Base-by-base conservation (phyloP, 1,284 basidiomycete species). In the Apiotrichum gracile region DNA sequence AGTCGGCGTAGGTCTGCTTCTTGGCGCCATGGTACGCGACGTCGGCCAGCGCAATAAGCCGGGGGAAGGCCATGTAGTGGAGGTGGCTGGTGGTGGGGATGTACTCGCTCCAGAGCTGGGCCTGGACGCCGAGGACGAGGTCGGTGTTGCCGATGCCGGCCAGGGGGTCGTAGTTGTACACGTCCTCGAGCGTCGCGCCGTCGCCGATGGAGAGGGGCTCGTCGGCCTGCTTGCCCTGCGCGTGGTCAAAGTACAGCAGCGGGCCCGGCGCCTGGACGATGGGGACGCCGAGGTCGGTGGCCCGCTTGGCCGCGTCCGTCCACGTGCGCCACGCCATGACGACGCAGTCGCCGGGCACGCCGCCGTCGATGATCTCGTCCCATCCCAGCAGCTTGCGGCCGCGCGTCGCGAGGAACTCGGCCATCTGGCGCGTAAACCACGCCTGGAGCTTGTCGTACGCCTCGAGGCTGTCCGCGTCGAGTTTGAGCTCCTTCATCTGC, bases 311-410 rank as follows among this genome's bases (percentile, higher is more conserved):
- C 1, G 55, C 52, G 13, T 35, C 26, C 9, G 47, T 48, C 55
- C 55, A 57, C 21, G 27, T 35, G 14, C 58, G 54, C 58, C 58
- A 60, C 8, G 52, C 52, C 51, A 60, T 49, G 35, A 57, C 55
- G 14, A 54, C 42, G 21, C 43, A 45, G 37, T 52, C 49, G 22
- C 34, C 45, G 25, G 52, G 56, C 17, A 43, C 45, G 27, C 58
- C 58, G 38, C 55, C 58, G 52, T 60, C 58, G 38, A 60, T 40
- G 25, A 60, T 54, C 52, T 60, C 58, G 55, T 60, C 58, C 58
- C 58, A 60, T 3, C 58, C 58, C 5, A 57, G n/a, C 0, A 60
- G 51, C 49, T 48, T 51, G 27, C 55, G 46, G 3, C 58, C 58
- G 2, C 44, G 44, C 6, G 41, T 29, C 9, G 35, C 26, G 22